These are phyloP conservation scores for Botrytis tulipae DNA, from an alignment of 2,329 filamentous ascomycete species.

Conservation along the genomic window DNA sequence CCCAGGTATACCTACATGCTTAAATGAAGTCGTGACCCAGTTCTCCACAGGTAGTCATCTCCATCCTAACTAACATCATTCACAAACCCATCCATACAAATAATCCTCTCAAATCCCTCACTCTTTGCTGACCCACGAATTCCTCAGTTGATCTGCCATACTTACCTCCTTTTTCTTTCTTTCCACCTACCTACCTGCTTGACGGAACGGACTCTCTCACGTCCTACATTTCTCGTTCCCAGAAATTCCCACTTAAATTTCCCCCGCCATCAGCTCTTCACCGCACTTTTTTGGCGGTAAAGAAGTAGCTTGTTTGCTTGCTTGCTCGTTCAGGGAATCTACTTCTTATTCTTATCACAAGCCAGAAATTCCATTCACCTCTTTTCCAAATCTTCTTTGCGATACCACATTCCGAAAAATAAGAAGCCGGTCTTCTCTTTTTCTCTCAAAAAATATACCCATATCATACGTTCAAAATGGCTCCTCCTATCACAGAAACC, in stretches of 20 bases:
- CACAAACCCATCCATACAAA: neutral
- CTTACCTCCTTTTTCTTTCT: neutral
- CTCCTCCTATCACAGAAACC: constrained; percentile 58
- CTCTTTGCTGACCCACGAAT: neutral
- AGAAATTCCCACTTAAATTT: constrained; percentile 3
- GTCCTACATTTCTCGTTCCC: neutral
- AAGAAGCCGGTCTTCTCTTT: constrained; percentile 17
- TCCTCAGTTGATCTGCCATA: neutral
- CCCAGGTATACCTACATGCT: neutral
- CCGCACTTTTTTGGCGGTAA: constrained; percentile 21
- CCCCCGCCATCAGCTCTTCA: constrained; percentile 14
- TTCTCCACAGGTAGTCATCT: neutral
- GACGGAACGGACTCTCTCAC: neutral
- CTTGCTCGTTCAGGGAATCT: neutral
- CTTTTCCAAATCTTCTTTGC: neutral
- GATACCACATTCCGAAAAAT: neutral
- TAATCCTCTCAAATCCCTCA: neutral
- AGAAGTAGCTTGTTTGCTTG: neutral
- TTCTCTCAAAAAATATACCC: neutral
- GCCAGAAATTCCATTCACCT: neutral
- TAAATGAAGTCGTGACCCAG: constrained; percentile 7
- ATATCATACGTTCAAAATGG: constrained; percentile 12
- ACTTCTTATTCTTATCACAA: constrained; percentile 8
- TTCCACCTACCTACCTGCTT: neutral
- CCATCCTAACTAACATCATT: neutral